phyloP scores from a whole-genome alignment of 805 yeast species.

The Nakazawaea laoshanensis region DNA sequence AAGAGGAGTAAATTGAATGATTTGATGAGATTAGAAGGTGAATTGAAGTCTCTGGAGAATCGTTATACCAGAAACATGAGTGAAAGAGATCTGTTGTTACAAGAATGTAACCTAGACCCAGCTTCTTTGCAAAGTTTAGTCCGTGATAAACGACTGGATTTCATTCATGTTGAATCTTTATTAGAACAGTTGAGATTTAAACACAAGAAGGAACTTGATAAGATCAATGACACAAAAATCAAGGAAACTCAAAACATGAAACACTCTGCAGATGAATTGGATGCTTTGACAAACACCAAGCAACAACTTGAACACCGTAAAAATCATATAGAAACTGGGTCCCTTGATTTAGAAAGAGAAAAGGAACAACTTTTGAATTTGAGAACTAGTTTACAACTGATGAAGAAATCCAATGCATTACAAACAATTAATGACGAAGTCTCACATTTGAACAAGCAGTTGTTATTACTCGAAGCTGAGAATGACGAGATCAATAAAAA shows the following conservation, averaged over 20 bases:
- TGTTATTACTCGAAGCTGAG: slow-evolving; percentile 29
- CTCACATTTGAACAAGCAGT: slow-evolving; percentile 25
- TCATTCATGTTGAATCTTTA: too few species aligned
- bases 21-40: slow-evolving; percentile 45
- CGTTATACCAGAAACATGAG: slow-evolving; percentile 14
- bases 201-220: slow-evolving; percentile 11
- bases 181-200: background rate
- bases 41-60: slow-evolving; percentile 28
- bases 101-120: too few species aligned
- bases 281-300: slow-evolving; percentile 26
- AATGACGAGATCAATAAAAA: slow-evolving; percentile 46
- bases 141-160: too few species aligned
- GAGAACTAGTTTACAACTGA: slow-evolving; percentile 22
- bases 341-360: slow-evolving; percentile 38
- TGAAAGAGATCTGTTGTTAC: too few species aligned
- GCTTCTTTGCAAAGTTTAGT: too few species aligned
- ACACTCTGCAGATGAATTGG: slow-evolving; percentile 33
- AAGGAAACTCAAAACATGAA: slow-evolving; percentile 33
- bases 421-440: slow-evolving; percentile 25
- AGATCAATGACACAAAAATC: slow-evolving; percentile 23
- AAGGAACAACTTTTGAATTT: slow-evolving; percentile 30
- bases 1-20: slow-evolving; percentile 25
- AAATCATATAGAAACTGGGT: too few species aligned
- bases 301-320: too few species aligned
- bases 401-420: slow-evolving; percentile 21